Evolutionary conservation across 306 rosid genomes (phyloP).

Genomic region (Fragaria ananassa): DNA sequence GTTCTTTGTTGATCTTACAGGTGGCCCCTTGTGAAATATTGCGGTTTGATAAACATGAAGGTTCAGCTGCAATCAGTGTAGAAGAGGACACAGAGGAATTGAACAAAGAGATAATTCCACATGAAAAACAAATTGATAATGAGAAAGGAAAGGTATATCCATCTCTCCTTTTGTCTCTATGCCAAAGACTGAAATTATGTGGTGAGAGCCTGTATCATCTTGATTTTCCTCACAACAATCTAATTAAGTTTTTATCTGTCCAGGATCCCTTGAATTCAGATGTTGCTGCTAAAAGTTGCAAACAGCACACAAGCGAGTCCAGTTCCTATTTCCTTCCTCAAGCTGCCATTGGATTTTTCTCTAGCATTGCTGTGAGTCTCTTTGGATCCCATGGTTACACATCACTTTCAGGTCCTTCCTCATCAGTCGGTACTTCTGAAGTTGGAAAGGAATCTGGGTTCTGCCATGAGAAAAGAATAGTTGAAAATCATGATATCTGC

Average conservation of each 20-base stretch:
- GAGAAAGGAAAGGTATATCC: slow-evolving; percentile 53
- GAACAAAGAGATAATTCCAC: slow-evolving; percentile 45
- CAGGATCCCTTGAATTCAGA: slow-evolving; percentile 48
- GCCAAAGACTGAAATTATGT: not conserved
- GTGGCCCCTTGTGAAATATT: slow-evolving; percentile 74
- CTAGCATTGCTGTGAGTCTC: slow-evolving; percentile 50
- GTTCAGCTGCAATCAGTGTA: slow-evolving; percentile 41
- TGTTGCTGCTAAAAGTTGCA: slow-evolving; percentile 31
- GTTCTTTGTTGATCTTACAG: slow-evolving; percentile 37
- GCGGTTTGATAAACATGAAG: slow-evolving; percentile 65
- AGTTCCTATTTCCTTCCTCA: slow-evolving; percentile 61
- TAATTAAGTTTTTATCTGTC: slow-evolving; percentile 19
- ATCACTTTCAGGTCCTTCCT: slow-evolving; percentile 39
- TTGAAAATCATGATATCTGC: slow-evolving; percentile 40
- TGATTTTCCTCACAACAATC: not conserved
- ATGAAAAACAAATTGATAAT: slow-evolving; percentile 36
- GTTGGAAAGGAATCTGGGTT: slow-evolving; percentile 44
- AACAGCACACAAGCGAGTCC: slow-evolving; percentile 47
- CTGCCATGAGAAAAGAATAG: slow-evolving; percentile 36
- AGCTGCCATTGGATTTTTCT: slow-evolving; percentile 68
- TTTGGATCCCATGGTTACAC: slow-evolving; percentile 54
- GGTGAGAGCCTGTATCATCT: not conserved
- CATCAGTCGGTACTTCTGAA: slow-evolving; percentile 41
- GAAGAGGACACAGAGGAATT: slow-evolving; percentile 57
- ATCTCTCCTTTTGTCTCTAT: slow-evolving; percentile 18